A percentile compares a stretch with the other conserved stretches of the same genome.
phyloP scores from a whole-genome alignment of 306 rosid species.

The apple (Malus domestica) region ASM211411v1 NC_041798.1:41314001-41314500 shows the following conservation, averaged over 20 bases:
- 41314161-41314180: background rate
- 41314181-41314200: too few species aligned
- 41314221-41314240: too few species aligned
- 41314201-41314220: too few species aligned
- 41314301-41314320: background rate
- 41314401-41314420: background rate
- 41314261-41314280: background rate
- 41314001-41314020: background rate
- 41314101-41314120: background rate
- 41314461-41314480: background rate
- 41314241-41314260: too few species aligned
- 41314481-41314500: background rate
- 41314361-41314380: background rate
- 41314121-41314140: conserved; percentile 20
- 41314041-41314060: background rate
- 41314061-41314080: background rate
- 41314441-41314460: background rate
- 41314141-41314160: background rate
- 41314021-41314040: background rate
- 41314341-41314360: too few species aligned
- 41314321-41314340: too few species aligned
- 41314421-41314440: background rate
- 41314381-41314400: background rate
- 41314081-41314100: background rate
- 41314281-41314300: background rate